These are phyloP conservation scores for Fistulinella cinereoalba DNA, from an alignment of 1,284 basidiomycete genomes.

Conservation along the genomic window DNA sequence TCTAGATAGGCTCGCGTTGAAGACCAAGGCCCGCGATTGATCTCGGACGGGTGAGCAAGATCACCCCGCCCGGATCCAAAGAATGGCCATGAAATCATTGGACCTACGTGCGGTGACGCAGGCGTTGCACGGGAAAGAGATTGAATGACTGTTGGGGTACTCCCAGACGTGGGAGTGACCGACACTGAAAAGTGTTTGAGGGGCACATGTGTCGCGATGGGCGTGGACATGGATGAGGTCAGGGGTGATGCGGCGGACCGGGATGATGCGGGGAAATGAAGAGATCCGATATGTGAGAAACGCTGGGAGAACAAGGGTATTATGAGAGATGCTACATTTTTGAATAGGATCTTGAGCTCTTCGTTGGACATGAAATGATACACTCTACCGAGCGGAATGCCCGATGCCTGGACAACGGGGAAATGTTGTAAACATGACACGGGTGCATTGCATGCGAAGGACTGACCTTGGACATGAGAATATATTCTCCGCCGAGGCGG, in stretches of 20 bases:
- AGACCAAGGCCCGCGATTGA: constrained; percentile 74
- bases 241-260: constrained; percentile 22
- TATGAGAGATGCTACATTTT: constrained; percentile 61
- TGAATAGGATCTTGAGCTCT: constrained; percentile 58
- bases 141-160: constrained; percentile 1
- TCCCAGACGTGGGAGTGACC: constrained; percentile 8
- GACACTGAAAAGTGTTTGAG: constrained; percentile 21
- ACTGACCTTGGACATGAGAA: constrained; percentile 78
- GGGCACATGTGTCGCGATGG: constrained; percentile 27
- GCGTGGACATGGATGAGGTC: constrained; percentile 25
- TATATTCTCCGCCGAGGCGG: constrained; percentile 76
- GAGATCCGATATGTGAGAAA: constrained; percentile 67
- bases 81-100: constrained; percentile 84
- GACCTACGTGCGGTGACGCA: constrained; percentile 50
- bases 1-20: constrained; percentile 55
- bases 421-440: constrained; percentile 2
- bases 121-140: constrained; percentile 5
- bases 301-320: constrained; percentile 73
- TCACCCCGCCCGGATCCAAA: constrained; percentile 78
- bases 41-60: constrained; percentile 59
- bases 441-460: not conserved
- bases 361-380: constrained; percentile 66
- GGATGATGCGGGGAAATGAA: constrained; percentile 59
- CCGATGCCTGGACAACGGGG: constrained; percentile 51
- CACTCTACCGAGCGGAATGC: constrained; percentile 62